Base-by-base conservation (phyloP, 139 green algal species). In the Ostreobium quekettii region DNA sequence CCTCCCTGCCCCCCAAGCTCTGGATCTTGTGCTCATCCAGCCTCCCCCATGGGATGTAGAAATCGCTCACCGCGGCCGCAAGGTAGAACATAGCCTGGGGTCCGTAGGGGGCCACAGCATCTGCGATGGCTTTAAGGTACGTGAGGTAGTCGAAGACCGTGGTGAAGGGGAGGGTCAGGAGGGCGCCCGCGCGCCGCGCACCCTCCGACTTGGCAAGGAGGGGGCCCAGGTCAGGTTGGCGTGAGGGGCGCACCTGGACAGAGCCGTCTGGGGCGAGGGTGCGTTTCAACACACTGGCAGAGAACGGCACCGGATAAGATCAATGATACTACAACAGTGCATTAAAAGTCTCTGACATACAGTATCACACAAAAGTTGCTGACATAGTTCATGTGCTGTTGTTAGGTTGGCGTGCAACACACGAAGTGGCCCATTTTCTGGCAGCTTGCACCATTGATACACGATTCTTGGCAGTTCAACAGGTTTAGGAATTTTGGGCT, bases 21-120 rank as follows among this genome's bases (percentile, higher is more conserved):
- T 98, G 92, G 26, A 98, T 99, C 79, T 98, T 99, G 81, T 99
- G 94, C 72, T 97, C 90, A 0, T 90, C 83, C 88, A 98, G 83
- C 0, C 88, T 42, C 2, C 57, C 48, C 91, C 92, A 97, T 3
- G 93, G 93, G 1, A 98, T 66, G 80, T 93, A 98, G 64, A 97
- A 98, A 81, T 99, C 94, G 8, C 87, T 95, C 5, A 99, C 94
- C 1, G 94, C 94, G 30, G 94, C 93, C n/a, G 94, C 94, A n/a
- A 97, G 76, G 81, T 96, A 97, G 39, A 97, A 89, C 48, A 95
- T 76, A 1, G 80, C 88, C 1, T 48, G 53, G 2, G 49, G 30
- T 0, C 88, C 86, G 19, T 75, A 79, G 0, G 74, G 69, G 5
- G 63, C 19, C 46, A 95, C 36, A 1, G 19, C 56, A 22, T 63